Evolutionary conservation across 306 rosid genomes (phyloP).

Genomic region (Vigna radiata): DNA sequence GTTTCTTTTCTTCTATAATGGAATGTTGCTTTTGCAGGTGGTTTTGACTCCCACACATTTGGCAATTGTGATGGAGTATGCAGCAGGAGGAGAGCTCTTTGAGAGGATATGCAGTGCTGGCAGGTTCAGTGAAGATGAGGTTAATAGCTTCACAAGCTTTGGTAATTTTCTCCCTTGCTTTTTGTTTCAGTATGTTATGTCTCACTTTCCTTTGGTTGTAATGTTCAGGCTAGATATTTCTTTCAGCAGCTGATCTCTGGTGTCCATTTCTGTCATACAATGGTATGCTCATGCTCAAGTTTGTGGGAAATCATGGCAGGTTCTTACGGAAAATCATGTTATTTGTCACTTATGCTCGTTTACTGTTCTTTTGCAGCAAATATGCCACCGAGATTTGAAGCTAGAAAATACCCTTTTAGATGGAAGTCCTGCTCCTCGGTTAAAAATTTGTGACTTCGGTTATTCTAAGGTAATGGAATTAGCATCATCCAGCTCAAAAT

Average conservation of each 20-base stretch:
- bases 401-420: slow-evolving; percentile 70
- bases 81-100: slow-evolving; percentile 74
- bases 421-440: slow-evolving; percentile 77
- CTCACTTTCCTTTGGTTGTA: slow-evolving; percentile 27
- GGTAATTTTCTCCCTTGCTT: background rate
- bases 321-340: background rate
- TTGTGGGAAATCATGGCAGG: background rate
- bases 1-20: slow-evolving; percentile 14
- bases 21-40: slow-evolving; percentile 51
- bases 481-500: slow-evolving; percentile 23
- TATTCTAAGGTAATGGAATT: slow-evolving; percentile 61
- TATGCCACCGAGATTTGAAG: slow-evolving; percentile 73
- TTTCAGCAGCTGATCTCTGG: slow-evolving; percentile 82
- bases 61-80: slow-evolving; percentile 79
- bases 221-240: slow-evolving; percentile 70
- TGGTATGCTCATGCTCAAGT: slow-evolving; percentile 48
- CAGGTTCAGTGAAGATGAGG: slow-evolving; percentile 82
- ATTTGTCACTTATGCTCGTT: background rate
- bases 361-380: slow-evolving; percentile 54
- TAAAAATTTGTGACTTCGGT: slow-evolving; percentile 75
- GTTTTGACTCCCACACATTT: slow-evolving; percentile 75
- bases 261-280: slow-evolving; percentile 65
- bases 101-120: slow-evolving; percentile 76
- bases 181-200: background rate
- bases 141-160: slow-evolving; percentile 33